These are phyloP conservation scores for Nitzschia sp. DNA, from an alignment of 108 stramenopile genomes.

Conservation along the genomic window DNA sequence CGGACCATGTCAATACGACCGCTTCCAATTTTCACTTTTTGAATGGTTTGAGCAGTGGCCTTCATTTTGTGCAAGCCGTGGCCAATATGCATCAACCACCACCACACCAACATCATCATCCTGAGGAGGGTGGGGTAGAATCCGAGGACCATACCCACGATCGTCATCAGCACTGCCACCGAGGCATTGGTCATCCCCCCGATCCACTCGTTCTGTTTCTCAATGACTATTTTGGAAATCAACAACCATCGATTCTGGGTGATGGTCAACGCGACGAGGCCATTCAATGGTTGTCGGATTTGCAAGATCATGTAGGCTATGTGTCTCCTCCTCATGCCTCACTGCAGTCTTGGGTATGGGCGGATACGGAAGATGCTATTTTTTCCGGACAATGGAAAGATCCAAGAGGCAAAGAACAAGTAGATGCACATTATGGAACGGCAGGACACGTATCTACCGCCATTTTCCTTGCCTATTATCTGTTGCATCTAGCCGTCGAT, in stretches of 20 bases:
- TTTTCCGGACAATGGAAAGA: slow-evolving; percentile 52
- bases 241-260: slow-evolving; percentile 49
- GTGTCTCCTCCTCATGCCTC: slow-evolving; percentile 51
- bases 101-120: neutral
- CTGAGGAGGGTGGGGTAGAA: too few relatives aligned
- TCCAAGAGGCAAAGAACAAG: slow-evolving; percentile 5
- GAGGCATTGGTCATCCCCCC: too few relatives aligned
- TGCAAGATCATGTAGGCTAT: slow-evolving; percentile 43
- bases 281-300: slow-evolving; percentile 47
- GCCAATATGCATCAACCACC: neutral
- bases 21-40: slow-evolving; percentile 8
- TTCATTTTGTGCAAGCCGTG: slow-evolving; percentile 20
- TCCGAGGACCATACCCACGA: too few relatives aligned
- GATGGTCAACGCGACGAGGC: slow-evolving; percentile 43
- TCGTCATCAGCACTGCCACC: neutral
- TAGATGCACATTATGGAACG: slow-evolving; percentile 40
- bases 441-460: slow-evolving; percentile 34
- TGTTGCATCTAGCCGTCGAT: slow-evolving; percentile 15
- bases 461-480: slow-evolving; percentile 26
- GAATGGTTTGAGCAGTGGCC: neutral
- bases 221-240: slow-evolving; percentile 72
- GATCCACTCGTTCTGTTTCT: slow-evolving; percentile 58
- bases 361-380: slow-evolving; percentile 52
- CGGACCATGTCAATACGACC: slow-evolving; percentile 13
- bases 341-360: slow-evolving; percentile 42